Percentiles rank a stretch among this genome's conserved stretches.
These are phyloP conservation scores for Exophiala aquamarina DNA, from an alignment of 2,329 filamentous ascomycete genomes.

Conservation along the genomic window DNA sequence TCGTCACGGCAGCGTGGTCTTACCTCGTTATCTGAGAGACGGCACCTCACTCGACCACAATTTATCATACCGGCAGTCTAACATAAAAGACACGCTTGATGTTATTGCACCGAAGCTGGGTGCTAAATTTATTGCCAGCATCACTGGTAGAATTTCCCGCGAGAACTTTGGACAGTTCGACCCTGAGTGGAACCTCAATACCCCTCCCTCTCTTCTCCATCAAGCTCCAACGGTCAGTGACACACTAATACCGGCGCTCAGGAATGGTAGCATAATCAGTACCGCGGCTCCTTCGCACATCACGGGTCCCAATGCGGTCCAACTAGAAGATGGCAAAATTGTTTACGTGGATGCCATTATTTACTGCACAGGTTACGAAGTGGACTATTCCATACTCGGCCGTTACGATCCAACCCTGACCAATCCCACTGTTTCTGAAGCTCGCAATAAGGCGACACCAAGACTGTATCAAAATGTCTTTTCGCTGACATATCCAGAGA, in stretches of 20 bases:
- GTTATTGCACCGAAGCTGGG: conserved; percentile 13
- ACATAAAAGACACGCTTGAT: conserved; percentile 15
- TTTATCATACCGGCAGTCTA: conserved; percentile 19
- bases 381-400: conserved; percentile 30
- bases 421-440: background rate
- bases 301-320: conserved; percentile 22
- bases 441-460: background rate
- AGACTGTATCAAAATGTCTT: conserved; percentile 36
- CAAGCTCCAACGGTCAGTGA: conserved; percentile 33
- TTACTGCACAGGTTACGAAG: conserved; percentile 38
- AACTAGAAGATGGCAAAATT: conserved; percentile 33
- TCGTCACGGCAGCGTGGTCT: conserved; percentile 12
- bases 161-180: conserved; percentile 7
- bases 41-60: conserved; percentile 26
- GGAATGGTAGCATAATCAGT: conserved; percentile 31
- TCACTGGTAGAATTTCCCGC: conserved; percentile 16
- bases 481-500: conserved; percentile 30
- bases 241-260: conserved; percentile 31
- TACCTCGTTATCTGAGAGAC: conserved; percentile 22
- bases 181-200: conserved; percentile 29
- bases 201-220: conserved; percentile 30
- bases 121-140: conserved; percentile 10
- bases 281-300: conserved; percentile 17
- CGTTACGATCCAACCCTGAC: conserved; percentile 29
- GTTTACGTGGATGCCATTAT: conserved; percentile 37